Conservation (phyloP, 345 rosid species). For the Isatis tinctoria region DNA sequence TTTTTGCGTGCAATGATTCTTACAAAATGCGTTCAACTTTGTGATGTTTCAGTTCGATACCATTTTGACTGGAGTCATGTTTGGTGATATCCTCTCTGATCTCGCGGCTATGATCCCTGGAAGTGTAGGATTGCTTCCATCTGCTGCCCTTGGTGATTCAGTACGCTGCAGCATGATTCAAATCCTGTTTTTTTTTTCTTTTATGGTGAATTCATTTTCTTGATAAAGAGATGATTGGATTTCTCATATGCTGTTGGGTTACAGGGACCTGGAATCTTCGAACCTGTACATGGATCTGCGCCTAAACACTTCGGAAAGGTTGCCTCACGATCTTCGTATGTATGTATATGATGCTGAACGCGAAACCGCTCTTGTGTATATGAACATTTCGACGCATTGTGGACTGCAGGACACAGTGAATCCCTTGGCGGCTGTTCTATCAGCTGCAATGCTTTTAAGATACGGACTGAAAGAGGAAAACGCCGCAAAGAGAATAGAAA, state of each 20-base stretch:
- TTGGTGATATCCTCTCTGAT: constrained; percentile 28
- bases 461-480: constrained; percentile 24
- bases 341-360: not conserved
- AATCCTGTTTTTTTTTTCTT: not conserved
- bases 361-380: not conserved
- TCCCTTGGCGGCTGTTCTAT: constrained; percentile 18
- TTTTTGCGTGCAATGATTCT: not conserved
- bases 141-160: constrained; percentile 25
- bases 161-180: not conserved
- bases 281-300: constrained; percentile 16
- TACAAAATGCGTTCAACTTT: not conserved
- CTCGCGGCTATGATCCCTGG: constrained; percentile 22
- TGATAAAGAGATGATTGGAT: not conserved
- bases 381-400: not conserved
- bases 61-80: constrained; percentile 20
- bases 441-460: constrained; percentile 22
- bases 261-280: constrained; percentile 27
- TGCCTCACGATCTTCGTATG: not conserved
- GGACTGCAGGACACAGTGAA: constrained; percentile 14
- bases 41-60: constrained; percentile 20
- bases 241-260: not conserved
- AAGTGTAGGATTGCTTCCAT: constrained; percentile 29
- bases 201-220: not conserved
- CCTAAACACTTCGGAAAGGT: constrained; percentile 27
- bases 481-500: constrained; percentile 19